phyloP scores from a whole-genome alignment of 257 asterid genomes.

The Forsythia viridissima region DNA sequence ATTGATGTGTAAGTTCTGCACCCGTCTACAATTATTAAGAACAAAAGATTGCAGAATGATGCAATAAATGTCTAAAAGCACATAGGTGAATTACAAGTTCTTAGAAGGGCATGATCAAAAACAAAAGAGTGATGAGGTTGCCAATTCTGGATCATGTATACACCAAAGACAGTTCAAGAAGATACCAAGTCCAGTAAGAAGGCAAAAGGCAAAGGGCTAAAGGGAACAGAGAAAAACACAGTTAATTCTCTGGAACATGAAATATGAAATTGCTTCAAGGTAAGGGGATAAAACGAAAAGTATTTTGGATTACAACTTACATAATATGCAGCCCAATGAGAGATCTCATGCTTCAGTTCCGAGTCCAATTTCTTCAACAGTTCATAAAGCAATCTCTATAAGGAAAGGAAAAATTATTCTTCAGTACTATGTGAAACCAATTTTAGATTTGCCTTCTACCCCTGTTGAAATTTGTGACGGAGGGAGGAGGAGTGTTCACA shows the following conservation, averaged over 20 bases:
- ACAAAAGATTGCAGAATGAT: not conserved
- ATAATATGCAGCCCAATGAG: slow-evolving; percentile 96
- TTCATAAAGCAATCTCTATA: slow-evolving; percentile 85
- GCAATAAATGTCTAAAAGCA: not conserved
- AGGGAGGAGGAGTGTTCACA: not conserved
- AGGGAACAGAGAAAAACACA: not conserved
- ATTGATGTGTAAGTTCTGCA: slow-evolving; percentile 3
- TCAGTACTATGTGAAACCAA: not conserved
- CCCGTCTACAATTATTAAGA: not conserved
- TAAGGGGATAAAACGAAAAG: slow-evolving; percentile 2
- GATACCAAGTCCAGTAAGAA: not conserved
- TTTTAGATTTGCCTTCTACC: not conserved
- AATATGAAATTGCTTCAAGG: not conserved
- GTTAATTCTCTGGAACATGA: slow-evolving; percentile 14
- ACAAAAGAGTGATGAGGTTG: not conserved
- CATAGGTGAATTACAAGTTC: not conserved
- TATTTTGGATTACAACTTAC: slow-evolving; percentile 46
- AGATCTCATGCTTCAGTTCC: slow-evolving; percentile 85
- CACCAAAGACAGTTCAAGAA: not conserved
- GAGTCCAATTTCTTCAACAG: slow-evolving; percentile 89
- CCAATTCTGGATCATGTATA: not conserved
- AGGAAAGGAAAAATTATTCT: slow-evolving; percentile 21
- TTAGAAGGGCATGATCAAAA: not conserved
- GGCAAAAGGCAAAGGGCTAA: not conserved
- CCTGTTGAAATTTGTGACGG: not conserved